A percentile compares a stretch with the other conserved stretches of the same genome.
Evolutionary conservation across 2,329 filamentous ascomycete species (phyloP).

Genomic region (Pyrenochaeta sp.): DNA sequence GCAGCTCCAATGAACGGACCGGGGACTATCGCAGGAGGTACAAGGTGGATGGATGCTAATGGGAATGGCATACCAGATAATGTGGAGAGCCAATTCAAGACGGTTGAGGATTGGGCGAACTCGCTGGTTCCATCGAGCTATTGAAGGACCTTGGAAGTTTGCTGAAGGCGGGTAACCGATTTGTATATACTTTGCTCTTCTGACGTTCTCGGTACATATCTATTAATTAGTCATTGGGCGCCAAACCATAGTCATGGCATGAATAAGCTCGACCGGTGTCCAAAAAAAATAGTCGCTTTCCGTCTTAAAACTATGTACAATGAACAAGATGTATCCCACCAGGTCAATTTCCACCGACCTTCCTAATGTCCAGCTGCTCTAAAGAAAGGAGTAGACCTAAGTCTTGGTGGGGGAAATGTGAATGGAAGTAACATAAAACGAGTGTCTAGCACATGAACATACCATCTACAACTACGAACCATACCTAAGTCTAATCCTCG

Average conservation of each 20-base stretch:
- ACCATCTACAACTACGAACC: too few species aligned
- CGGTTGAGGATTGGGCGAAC: constrained; percentile 62
- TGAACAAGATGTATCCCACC: too few species aligned
- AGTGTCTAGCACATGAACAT: too few species aligned
- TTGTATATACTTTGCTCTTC: not conserved
- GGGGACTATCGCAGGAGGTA: constrained; percentile 52
- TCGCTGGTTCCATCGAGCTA: constrained; percentile 51
- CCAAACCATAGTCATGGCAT: not conserved
- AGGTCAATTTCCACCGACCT: too few species aligned
- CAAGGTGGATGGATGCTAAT: constrained; percentile 55
- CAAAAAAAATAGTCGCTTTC: not conserved
- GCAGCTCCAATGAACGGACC: constrained; percentile 52
- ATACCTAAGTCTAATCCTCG: too few species aligned
- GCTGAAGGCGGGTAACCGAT: not conserved
- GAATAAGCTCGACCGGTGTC: not conserved
- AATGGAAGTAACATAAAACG: too few species aligned
- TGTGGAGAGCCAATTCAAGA: constrained; percentile 56
- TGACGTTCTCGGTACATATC: not conserved
- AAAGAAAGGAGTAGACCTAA: too few species aligned
- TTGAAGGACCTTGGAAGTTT: constrained; percentile 3
- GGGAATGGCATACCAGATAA: constrained; percentile 62
- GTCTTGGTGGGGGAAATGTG: too few species aligned
- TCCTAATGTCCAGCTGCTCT: too few species aligned
- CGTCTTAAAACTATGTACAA: too few species aligned
- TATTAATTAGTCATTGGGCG: not conserved